Base-by-base conservation (phyloP, 768 basidiomycete genomes). In the Leccinellum rugosiceps region DNA sequence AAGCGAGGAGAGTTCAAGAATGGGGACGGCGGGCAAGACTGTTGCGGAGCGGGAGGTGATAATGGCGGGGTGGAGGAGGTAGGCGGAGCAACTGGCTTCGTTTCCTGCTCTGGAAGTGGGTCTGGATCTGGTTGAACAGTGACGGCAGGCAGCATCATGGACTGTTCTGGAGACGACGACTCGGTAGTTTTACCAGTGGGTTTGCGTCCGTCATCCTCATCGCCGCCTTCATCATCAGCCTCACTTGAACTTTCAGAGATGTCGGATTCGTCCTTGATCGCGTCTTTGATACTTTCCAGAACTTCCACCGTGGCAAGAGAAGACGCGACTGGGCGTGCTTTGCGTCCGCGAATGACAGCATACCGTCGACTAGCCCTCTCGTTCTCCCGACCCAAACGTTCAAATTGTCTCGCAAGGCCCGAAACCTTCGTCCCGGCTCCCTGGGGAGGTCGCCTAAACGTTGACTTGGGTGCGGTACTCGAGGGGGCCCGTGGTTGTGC, bases 341-440 rank as follows among this genome's bases (percentile, higher is more conserved):
- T 85, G 61, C 85, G 88, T 11, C 90, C 90, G 35, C 93, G 83
- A 66, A 94, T 90, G 53, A 94, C 84, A n/a, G 87, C 83, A 65
- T 96, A 91, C 23, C 89, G 83, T 55, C 86, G 82, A 65, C 84
- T 93, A 3, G 85, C 81, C 35, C 84, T 83, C 65, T 92, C 90
- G 7, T 74, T 82, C 38, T 94, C 92, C 46, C 83, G 82, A 55
- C 79, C 83, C 31, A 97, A 81, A 15, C 90, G 84, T 71, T 97
- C 94, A 70, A 92, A 98, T 60, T 97, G 92, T 62, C 89, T 86
- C 10, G 94, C 84, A 14, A 97, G 92, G 54, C 87, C 92, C 1
- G 89, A 86, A 8, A 98, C 95, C 68, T 91, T 92, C 54, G 74
- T 80, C 15, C 84, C 85, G 7, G 80, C 66, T 35, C 76, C 75